phyloP scores from a whole-genome alignment of 768 basidiomycete species.

The Russula sp. region DNA sequence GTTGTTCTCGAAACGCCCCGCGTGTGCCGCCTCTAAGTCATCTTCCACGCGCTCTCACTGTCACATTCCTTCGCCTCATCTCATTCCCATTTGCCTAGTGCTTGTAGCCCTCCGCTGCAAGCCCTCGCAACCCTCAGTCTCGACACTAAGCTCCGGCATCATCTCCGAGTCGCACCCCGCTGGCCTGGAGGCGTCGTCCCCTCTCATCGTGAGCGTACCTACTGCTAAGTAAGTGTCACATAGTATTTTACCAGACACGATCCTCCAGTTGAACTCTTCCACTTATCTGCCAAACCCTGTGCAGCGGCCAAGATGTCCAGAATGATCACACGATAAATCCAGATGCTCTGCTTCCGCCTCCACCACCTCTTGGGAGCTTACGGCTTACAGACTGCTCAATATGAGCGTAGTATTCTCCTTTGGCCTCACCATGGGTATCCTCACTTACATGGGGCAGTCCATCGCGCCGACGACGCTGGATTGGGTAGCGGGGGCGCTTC shows the following conservation, averaged over 20 bases:
- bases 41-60: too few species aligned
- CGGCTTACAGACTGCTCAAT: conserved; percentile 7
- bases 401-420: conserved; percentile 1
- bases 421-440: not conserved
- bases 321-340: not conserved
- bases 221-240: not conserved
- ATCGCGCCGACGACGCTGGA: conserved; percentile 5
- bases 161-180: too few species aligned
- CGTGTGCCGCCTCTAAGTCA: too few species aligned
- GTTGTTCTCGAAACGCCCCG: too few species aligned
- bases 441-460: conserved; percentile 6
- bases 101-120: too few species aligned
- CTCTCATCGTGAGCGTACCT: not conserved
- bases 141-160: too few species aligned
- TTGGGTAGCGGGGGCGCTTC: not conserved
- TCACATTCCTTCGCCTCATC: too few species aligned
- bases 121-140: too few species aligned
- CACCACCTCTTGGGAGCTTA: conserved; percentile 4
- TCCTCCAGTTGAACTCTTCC: too few species aligned
- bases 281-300: not conserved
- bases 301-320: not conserved
- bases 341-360: not conserved
- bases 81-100: too few species aligned
- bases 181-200: too few species aligned
- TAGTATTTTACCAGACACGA: too few species aligned